These are phyloP conservation scores for Gossypium aridum DNA, from an alignment of 441 rosid species.

Conservation along the genomic window DNA sequence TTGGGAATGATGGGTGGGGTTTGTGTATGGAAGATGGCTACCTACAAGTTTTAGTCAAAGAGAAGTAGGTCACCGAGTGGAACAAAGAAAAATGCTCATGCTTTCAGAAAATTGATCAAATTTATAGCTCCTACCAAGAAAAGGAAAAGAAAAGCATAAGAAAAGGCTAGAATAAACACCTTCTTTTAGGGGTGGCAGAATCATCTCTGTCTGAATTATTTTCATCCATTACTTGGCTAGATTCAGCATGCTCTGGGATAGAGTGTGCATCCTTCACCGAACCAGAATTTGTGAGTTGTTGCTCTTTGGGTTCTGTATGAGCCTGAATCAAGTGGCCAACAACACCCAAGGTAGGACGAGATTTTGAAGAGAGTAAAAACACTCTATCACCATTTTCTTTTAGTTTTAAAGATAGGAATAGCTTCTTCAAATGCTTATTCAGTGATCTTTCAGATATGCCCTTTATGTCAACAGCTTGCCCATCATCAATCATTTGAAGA, in stretches of 20 bases:
- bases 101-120: neutral
- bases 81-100: neutral
- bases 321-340: constrained; percentile 54
- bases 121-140: neutral
- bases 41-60: neutral
- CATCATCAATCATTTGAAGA: constrained; percentile 79
- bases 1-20: neutral
- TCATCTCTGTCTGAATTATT: constrained; percentile 31
- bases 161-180: constrained; percentile 29
- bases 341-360: constrained; percentile 45
- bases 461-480: constrained; percentile 90
- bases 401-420: constrained; percentile 57
- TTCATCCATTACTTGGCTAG: constrained; percentile 24
- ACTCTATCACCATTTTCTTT: constrained; percentile 66
- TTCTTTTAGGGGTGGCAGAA: constrained; percentile 51
- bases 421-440: constrained; percentile 56
- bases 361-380: constrained; percentile 45
- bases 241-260: constrained; percentile 16
- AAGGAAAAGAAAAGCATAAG: neutral
- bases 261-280: constrained; percentile 19
- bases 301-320: constrained; percentile 29
- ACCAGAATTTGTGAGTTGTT: constrained; percentile 15
- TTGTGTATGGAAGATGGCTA: neutral
- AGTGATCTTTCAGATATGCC: constrained; percentile 67
- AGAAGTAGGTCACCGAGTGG: neutral